Evolutionary conservation across 495 filamentous ascomycete species (phyloP).

Genomic region (Lasiosphaeria ovina): DNA sequence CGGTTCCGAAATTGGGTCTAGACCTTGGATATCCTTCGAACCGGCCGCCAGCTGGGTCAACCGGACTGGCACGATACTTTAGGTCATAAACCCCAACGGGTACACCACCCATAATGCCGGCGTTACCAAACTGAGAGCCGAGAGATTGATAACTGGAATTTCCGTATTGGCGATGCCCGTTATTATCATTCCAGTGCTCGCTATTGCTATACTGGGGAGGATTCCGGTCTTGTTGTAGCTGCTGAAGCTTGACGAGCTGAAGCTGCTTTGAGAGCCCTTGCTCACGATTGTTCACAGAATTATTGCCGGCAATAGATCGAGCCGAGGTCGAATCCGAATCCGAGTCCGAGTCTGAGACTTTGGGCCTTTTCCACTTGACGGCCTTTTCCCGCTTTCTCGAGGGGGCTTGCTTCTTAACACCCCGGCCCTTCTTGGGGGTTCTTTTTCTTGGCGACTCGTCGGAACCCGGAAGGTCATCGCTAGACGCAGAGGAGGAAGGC

Average conservation of each 20-base stretch:
- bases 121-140: background rate
- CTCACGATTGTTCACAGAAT: conserved; percentile 16
- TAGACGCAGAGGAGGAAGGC: conserved; percentile 30
- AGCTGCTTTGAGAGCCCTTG: conserved; percentile 29
- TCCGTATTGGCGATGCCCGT: conserved; percentile 12
- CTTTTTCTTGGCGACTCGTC: conserved; percentile 12
- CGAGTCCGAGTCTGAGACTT: conserved; percentile 39
- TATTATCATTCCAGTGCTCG: conserved; percentile 5
- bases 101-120: background rate
- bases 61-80: conserved; percentile 7
- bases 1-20: conserved; percentile 13
- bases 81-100: conserved; percentile 17
- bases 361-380: conserved; percentile 15
- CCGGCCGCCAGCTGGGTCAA: conserved; percentile 2
- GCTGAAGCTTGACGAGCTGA: conserved; percentile 30
- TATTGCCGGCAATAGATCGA: conserved; percentile 16
- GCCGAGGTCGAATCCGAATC: conserved; percentile 22
- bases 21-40: conserved; percentile 11
- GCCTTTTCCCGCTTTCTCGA: conserved; percentile 26
- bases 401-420: conserved; percentile 41
- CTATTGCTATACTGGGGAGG: conserved; percentile 19
- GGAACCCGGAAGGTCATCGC: conserved; percentile 27
- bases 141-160: conserved; percentile 8
- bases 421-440: conserved; percentile 38
- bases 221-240: conserved; percentile 26